Conservation (phyloP, 1,139 yeast genomes). For the Magnusiomyces sp. region DNA sequence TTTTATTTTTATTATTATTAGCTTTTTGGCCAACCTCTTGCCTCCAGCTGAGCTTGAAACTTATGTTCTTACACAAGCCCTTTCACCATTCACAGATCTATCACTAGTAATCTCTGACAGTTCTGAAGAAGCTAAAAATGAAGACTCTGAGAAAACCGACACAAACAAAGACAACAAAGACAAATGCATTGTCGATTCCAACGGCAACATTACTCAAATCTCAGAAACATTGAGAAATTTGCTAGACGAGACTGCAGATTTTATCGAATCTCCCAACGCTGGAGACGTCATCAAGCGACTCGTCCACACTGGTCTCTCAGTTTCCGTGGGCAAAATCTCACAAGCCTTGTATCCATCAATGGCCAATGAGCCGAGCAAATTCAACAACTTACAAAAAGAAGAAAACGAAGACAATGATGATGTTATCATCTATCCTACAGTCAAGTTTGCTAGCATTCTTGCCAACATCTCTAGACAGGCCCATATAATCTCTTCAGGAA, state of each 20-base stretch:
- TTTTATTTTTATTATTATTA: slow-evolving; percentile 3
- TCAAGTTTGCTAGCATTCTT: slow-evolving; percentile 45
- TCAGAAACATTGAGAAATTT: slow-evolving; percentile 27
- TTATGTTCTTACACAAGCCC: slow-evolving; percentile 32
- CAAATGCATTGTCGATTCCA: too few relatives aligned
- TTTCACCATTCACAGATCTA: too few relatives aligned
- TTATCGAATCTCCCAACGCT: slow-evolving; percentile 39
- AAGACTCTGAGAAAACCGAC: slow-evolving; percentile 41
- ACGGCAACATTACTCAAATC: too few relatives aligned
- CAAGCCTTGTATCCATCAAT: slow-evolving; percentile 21
- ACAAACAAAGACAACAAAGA: slow-evolving; percentile 37
- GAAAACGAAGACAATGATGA: slow-evolving; percentile 22
- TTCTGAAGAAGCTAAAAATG: too few relatives aligned
- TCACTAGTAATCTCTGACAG: too few relatives aligned
- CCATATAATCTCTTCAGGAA: slow-evolving; percentile 40
- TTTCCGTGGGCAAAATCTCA: slow-evolving; percentile 23
- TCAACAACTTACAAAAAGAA: not conserved
- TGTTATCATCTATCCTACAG: slow-evolving; percentile 5
- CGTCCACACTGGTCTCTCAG: slow-evolving; percentile 31
- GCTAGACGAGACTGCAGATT: slow-evolving; percentile 45
- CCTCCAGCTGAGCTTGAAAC: slow-evolving; percentile 38
- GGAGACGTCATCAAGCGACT: slow-evolving; percentile 33
- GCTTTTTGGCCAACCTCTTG: slow-evolving; percentile 29
- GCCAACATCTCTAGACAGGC: slow-evolving; percentile 66
- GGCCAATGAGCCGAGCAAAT: slow-evolving; percentile 18